A percentile compares a stretch with the other conserved stretches of the same genome.
phyloP scores from a whole-genome alignment of 179 eudicot species.

The Camellia oleifera region DNA sequence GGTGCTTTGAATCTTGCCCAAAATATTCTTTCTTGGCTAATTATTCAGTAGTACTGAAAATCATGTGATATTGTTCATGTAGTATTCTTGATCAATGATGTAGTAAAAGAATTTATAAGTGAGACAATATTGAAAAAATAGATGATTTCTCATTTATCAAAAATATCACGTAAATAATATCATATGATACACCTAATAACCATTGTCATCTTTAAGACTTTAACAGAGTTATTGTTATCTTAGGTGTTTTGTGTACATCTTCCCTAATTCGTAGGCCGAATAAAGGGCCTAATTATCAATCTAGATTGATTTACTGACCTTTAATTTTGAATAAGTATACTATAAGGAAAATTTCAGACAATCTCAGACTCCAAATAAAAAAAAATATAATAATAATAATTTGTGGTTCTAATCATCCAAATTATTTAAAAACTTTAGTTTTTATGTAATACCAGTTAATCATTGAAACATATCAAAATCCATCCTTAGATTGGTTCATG shows the following conservation, averaged over 20 bases:
- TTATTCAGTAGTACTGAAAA: too few species aligned
- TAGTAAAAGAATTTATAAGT: too few species aligned
- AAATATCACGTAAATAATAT: too few species aligned
- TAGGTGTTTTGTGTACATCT: neutral
- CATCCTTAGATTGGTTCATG: neutral
- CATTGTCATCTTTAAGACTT: neutral
- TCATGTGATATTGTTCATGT: too few species aligned
- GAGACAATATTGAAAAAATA: too few species aligned
- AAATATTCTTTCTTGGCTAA: neutral
- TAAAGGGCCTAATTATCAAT: neutral
- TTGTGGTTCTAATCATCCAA: neutral
- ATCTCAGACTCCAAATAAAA: neutral
- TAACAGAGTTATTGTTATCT: neutral
- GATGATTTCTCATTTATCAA: too few species aligned
- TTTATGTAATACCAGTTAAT: neutral
- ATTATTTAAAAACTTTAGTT: neutral
- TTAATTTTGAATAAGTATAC: too few species aligned
- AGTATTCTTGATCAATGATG: too few species aligned
- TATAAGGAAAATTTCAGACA: neutral
- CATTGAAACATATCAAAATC: neutral
- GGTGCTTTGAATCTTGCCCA: slow-evolving; percentile 23
- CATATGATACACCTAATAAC: neutral
- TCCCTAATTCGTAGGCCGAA: neutral
- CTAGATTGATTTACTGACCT: neutral
- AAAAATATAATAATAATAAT: neutral